Conservation (phyloP, 192 early-diverging fungal species). For the Linnemannia elongata region DNA sequence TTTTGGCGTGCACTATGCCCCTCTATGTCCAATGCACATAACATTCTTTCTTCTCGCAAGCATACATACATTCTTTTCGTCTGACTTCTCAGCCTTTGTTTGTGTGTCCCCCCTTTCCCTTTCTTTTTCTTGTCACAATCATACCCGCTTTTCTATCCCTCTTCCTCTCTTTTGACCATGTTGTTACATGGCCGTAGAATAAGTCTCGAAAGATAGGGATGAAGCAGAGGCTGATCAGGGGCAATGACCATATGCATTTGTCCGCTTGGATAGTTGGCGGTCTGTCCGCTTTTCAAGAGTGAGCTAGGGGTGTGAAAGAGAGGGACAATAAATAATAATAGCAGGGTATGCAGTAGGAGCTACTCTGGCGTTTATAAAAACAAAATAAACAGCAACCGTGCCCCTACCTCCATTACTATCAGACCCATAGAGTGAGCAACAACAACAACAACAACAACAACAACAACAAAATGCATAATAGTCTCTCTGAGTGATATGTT, state of each 20-base stretch:
- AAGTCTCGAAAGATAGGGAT: neutral
- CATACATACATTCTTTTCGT: neutral
- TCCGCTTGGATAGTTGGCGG: too few relatives aligned
- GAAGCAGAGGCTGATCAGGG: neutral
- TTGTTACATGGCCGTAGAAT: neutral
- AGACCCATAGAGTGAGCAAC: too few relatives aligned
- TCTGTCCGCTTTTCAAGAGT: neutral
- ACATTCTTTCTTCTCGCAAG: neutral
- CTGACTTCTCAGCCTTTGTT: neutral
- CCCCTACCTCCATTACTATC: too few relatives aligned
- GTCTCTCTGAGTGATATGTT: too few relatives aligned
- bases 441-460: too few relatives aligned
- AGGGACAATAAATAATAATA: neutral
- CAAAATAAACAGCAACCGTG: too few relatives aligned
- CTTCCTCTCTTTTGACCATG: neutral
- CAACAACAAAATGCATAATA: too few relatives aligned
- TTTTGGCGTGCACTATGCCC: neutral
- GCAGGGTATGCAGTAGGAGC: too few relatives aligned
- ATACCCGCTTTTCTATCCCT: neutral
- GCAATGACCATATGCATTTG: neutral
- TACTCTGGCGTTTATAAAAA: too few relatives aligned
- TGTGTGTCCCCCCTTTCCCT: neutral
- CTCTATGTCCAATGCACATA: neutral
- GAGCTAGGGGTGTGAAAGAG: neutral
- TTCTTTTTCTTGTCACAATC: neutral